Evolutionary conservation across 768 basidiomycete species (phyloP), one percentile per base, ranked within the genome.

Genomic region (Cystofilobasidium ferigula): DNA sequence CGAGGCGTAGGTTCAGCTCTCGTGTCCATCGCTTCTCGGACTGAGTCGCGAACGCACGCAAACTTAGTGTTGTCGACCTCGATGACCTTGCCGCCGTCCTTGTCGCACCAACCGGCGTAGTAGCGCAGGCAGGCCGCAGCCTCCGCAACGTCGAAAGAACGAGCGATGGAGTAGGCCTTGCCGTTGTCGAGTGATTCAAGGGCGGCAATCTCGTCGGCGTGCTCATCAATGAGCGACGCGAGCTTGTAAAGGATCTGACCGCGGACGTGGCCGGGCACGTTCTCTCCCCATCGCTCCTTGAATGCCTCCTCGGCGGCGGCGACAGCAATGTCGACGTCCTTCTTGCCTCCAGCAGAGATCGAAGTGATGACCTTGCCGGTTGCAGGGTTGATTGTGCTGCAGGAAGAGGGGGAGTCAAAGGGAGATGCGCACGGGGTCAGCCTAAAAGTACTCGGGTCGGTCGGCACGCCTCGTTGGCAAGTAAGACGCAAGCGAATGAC

Each of bases 21-120:
- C 42, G 4, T 13, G 20, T 22, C 20, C 14, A 16, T 40, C 9
- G 9, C 8, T 8, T 9, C 38, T 9, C 16, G 38, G 38, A 40
- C 16, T 16, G 38, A 8, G 16, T 40, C 38, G 16, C 9, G 38
- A 40, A 60, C 58, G 38, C 58, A 60, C 85, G 82, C 81, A 61
- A 88, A 77, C 74, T 85, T 85, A 68, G 71, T 71, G 47, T 75
- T 57, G 80, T 85, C 82, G 57, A 77, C 78, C 68, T 90, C 87
- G 73, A 89, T 84, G 10, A 83, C 84, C 74, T 68, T 62, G 16
- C 67, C 67, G 48, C 61, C 56, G 48, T 68, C 67, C 67, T 68
- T 68, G 62, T 68, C 67, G 26, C 89, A 88, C 85, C 88, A 88
- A 22, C 91, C 92, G 47, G 84, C 88, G 71, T 86, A 97, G 78